Evolutionary conservation across 176 grass and related monocot species (phyloP), one percentile per base, ranked within the genome.

Genomic region (Avena sativa): DNA sequence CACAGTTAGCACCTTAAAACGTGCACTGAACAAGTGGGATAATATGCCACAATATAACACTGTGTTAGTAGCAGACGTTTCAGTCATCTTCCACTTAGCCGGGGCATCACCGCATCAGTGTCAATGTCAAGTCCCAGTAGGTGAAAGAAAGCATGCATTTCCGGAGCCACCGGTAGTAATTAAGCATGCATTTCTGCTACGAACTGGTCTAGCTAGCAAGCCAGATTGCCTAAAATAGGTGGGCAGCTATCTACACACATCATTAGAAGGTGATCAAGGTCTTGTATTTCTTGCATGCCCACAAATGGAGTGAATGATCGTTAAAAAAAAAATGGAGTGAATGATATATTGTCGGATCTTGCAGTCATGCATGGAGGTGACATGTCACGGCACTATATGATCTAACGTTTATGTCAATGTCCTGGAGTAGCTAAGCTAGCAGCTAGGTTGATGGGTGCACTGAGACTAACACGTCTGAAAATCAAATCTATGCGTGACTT

Each of bases 351-450:
- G 28, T 30, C 28, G 28, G 28, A 30, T 30, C 52, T 16, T 57
- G 28, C 26, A 23, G 12, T 13, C 26, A 48, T 66, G 59, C 26
- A 48, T 66, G 59, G 65, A 86, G 79, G 78, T 34, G 17, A 23
- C 38, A 12, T 55, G 58, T 17, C 52, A 61, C 21, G 87, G 65
- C 15, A 21, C 74, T 62, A 55, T 38, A 30, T 30, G 58, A 81
- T 89, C 78, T 87, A 55, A 40, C 70, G 71, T 74, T 28, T 11
- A 36, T 80, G 67, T 19, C 65, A 3, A 30, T 17, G 14, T 55
- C 15, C 52, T 1, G 80, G 85, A 75, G 50, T 78, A 84, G 67
- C 32, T 70, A 20, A 55, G 52, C 52, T 55, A 70, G 32, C 8
- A 40, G 13, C 28, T 30, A 30, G 75, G 58, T 84, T 5, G 83